Evolutionary conservation across 345 rosid species (phyloP).

Genomic region (Chamaenerion angustifolium): DNA sequence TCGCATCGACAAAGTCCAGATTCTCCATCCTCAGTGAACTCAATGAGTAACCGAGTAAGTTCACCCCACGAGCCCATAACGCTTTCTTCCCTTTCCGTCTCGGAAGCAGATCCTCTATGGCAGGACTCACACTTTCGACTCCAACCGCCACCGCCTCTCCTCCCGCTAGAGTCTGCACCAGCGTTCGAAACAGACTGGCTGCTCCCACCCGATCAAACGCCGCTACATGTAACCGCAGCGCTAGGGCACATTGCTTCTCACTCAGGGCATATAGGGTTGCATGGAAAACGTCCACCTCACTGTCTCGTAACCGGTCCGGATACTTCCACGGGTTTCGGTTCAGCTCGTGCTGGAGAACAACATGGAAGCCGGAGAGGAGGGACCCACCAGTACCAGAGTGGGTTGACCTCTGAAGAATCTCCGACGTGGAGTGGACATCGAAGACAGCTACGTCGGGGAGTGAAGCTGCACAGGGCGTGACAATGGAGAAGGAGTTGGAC

Average conservation of each 20-base stretch:
- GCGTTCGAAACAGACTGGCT: constrained; percentile 36
- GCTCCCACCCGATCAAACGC: constrained; percentile 68
- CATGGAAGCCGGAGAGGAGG: constrained; percentile 21
- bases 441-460: constrained; percentile 27
- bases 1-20: constrained; percentile 39
- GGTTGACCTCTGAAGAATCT: constrained; percentile 15
- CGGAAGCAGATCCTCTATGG: constrained; percentile 67
- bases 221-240: constrained; percentile 46
- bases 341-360: constrained; percentile 60
- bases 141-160: constrained; percentile 9
- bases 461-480: constrained; percentile 24
- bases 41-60: constrained; percentile 81
- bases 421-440: constrained; percentile 40
- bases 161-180: constrained; percentile 19
- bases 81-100: constrained; percentile 54
- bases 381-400: constrained; percentile 3
- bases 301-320: constrained; percentile 11
- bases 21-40: constrained; percentile 55
- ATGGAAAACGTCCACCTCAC: constrained; percentile 27
- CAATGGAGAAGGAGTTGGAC: constrained; percentile 39
- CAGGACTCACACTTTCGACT: constrained; percentile 23
- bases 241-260: constrained; percentile 27
- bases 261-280: constrained; percentile 37
- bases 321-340: constrained; percentile 46
- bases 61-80: constrained; percentile 79